Evolutionary conservation across 805 yeast genomes (phyloP), one percentile per base, ranked within the genome.

Genomic region (Cyberlindnera suaveolens): DNA sequence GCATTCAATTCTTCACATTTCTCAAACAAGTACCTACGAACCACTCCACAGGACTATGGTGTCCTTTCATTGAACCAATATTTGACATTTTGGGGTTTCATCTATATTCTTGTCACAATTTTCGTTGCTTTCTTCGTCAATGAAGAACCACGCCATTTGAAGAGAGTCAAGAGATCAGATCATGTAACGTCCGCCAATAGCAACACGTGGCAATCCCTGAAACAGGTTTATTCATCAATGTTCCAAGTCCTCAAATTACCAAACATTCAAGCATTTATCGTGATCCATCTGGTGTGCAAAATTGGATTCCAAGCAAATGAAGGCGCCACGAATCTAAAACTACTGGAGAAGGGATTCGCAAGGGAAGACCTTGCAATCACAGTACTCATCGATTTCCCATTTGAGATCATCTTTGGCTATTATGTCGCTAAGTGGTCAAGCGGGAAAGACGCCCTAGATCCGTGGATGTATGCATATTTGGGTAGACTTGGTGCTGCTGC

Each of bases 271-370:
- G 70, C 80, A 6, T 78, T 93, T 52, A 81, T 88, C 17, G 50
- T 80, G 2, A 77, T 93, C 8, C 90, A 89, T 56, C 62, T 93
- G 35, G 62, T 88, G 10, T 81, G 95, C 32, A 93, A 93, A 58
- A 72, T 91, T 45, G 98, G 96, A 2, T 93, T 93, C 63, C 96
- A 90, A 60, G 96, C 90, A 26, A 93, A 90, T 57, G 99, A 93
- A 63, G 89, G 93, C 7, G 97, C 95, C 26, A 93, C 98, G 1
- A 91, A 91, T 58, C 73, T 93, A 53, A 93, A 91, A 61, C 69
- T 93, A 18, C 67, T 93, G 6, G 99, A 93, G 60, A 83, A 82
- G 56, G 99, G 99, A 0, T 78, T 93, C 36, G 80, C 93, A 33
- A 86, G 90, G 60, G 99, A 93, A 62, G 98, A 93, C 59, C 67